Conservation (phyloP, 2,329 filamentous ascomycete genomes). For the Colletotrichum sp. region DNA sequence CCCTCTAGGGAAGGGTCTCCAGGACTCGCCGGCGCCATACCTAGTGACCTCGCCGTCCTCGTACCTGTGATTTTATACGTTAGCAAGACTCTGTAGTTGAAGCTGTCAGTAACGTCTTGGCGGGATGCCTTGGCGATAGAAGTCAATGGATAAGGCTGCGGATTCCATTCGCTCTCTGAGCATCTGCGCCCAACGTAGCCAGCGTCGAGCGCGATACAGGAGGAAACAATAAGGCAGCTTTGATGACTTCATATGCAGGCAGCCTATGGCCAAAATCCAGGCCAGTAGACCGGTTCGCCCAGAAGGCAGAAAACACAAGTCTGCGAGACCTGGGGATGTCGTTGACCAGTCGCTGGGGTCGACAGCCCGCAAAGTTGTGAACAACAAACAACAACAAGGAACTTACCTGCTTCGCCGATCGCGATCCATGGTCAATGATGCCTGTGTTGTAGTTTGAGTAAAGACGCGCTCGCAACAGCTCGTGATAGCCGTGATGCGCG, state of each 20-base stretch:
- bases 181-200: neutral
- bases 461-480: neutral
- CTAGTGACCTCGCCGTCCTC: conserved; percentile 67
- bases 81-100: neutral
- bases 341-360: neutral
- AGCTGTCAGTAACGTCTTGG: neutral
- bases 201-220: neutral
- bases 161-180: neutral
- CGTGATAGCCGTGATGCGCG: neutral
- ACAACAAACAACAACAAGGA: neutral
- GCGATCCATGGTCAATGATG: conserved; percentile 35
- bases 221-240: neutral
- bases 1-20: conserved; percentile 59
- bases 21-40: conserved; percentile 67
- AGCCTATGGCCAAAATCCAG: neutral
- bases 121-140: neutral
- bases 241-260: neutral
- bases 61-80: conserved; percentile 45
- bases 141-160: neutral
- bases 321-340: neutral
- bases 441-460: neutral
- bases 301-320: neutral
- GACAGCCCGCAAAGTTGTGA: neutral
- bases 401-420: conserved; percentile 43
- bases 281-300: neutral